Percentiles rank a stretch among this genome's conserved stretches.
These are phyloP conservation scores for Solanum neorickii DNA, from an alignment of 257 asterid species.

Conservation along the genomic window DNA sequence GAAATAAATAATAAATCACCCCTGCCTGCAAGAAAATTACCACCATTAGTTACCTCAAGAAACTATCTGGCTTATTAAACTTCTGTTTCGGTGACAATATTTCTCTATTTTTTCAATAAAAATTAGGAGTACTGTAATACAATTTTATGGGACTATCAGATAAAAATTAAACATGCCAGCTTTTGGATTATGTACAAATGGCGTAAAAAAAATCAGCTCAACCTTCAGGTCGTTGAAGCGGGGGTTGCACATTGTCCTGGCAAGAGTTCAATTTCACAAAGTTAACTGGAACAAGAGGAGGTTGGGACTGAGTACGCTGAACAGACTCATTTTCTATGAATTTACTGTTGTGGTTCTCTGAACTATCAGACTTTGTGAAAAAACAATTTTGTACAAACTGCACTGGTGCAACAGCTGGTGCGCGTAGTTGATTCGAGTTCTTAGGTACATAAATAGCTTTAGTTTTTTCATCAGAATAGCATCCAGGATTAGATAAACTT, in stretches of 20 bases:
- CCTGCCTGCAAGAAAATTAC: neutral
- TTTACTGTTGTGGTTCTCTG: conserved; percentile 2
- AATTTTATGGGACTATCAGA: neutral
- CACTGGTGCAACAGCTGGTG: conserved; percentile 12
- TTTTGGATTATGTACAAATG: neutral
- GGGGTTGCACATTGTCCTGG: neutral
- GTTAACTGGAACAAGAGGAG: neutral
- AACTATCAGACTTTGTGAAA: neutral
- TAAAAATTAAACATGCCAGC: neutral
- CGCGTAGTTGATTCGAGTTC: neutral
- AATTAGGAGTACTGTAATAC: neutral
- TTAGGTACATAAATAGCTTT: neutral
- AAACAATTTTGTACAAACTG: conserved; percentile 22
- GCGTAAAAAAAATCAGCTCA: neutral
- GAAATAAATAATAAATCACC: too few species aligned
- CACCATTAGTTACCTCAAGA: neutral
- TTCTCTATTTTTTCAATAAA: neutral
- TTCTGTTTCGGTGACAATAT: neutral
- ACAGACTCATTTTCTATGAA: conserved; percentile 1
- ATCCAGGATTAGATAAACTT: neutral
- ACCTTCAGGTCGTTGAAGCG: neutral
- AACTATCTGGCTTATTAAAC: neutral
- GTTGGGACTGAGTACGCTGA: neutral
- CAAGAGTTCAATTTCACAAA: neutral
- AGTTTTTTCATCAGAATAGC: neutral